Conservation (phyloP, 2,329 filamentous ascomycete species). For the Mariannaea sp. region DNA sequence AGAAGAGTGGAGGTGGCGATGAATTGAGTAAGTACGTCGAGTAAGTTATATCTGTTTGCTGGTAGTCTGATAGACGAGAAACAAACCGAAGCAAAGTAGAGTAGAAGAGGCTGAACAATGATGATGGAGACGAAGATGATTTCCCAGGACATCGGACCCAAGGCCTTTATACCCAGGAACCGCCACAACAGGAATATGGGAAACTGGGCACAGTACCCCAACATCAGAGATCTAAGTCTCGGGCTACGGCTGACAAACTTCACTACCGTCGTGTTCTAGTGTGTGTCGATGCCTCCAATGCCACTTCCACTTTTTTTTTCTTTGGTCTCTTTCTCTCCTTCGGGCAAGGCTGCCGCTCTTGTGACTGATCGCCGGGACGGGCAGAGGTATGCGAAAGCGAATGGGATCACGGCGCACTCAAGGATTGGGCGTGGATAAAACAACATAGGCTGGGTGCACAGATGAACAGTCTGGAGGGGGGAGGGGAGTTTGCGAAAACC, state of each 20-base stretch:
- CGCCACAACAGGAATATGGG: constrained; percentile 6
- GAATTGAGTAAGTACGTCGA: not conserved
- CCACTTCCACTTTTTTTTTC: constrained; percentile 15
- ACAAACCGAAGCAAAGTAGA: not conserved
- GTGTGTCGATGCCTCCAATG: constrained; percentile 20
- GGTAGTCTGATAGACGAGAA: not conserved
- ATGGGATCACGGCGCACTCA: no score
- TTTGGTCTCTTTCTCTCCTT: constrained; percentile 11
- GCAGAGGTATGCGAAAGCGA: constrained; percentile 3
- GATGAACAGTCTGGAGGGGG: no score
- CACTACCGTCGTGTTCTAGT: constrained; percentile 29
- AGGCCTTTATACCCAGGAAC: constrained; percentile 36
- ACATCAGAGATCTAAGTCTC: constrained; percentile 28
- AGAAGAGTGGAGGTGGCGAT: not conserved
- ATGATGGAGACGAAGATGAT: constrained; percentile 16
- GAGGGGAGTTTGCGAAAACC: no score
- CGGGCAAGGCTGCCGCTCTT: constrained; percentile 7
- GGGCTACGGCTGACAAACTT: constrained; percentile 29
- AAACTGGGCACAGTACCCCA: constrained; percentile 25
- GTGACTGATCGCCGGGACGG: constrained; percentile 13
- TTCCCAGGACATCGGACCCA: constrained; percentile 32
- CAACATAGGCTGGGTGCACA: not conserved
- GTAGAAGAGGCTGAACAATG: constrained; percentile 1
- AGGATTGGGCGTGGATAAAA: not conserved
- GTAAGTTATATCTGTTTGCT: not conserved